Conservation (phyloP, 2,329 filamentous ascomycete species). For the Fusarium bulbicola region DNA sequence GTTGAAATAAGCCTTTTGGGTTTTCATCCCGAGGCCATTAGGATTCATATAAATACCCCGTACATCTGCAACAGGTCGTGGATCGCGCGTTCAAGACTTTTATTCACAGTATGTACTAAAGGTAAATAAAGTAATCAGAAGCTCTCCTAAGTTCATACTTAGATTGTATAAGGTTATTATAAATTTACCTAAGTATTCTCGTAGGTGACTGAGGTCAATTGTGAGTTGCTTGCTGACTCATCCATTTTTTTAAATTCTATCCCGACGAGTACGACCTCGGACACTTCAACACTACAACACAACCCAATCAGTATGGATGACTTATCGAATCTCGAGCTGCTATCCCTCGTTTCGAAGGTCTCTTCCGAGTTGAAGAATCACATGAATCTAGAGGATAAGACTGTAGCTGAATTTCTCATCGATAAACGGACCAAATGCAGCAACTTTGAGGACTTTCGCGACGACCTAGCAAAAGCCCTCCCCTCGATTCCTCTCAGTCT, state of each 20-base stretch:
- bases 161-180: too few relatives aligned
- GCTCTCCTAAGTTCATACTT: neutral
- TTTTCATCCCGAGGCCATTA: rapidly evolving
- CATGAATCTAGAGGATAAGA: constrained; percentile 90
- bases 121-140: neutral
- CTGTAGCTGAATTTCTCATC: constrained; percentile 95
- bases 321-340: constrained; percentile 86
- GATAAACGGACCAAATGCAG: constrained; percentile 83
- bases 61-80: too few relatives aligned
- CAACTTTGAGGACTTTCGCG: constrained; percentile 77
- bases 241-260: neutral
- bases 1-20: too few relatives aligned
- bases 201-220: neutral
- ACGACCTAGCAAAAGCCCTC: constrained; percentile 66
- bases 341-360: constrained; percentile 94
- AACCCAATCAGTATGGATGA: constrained; percentile 71
- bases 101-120: neutral
- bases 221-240: neutral
- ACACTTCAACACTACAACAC: too few relatives aligned
- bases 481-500: constrained; percentile 86
- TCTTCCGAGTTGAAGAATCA: constrained; percentile 95
- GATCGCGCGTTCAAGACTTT: neutral
- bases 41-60: neutral
- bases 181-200: neutral
- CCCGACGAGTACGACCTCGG: too few relatives aligned